Evolutionary conservation across 441 rosid species (phyloP).

Genomic region (Arabidopsis hybrid): DNA sequence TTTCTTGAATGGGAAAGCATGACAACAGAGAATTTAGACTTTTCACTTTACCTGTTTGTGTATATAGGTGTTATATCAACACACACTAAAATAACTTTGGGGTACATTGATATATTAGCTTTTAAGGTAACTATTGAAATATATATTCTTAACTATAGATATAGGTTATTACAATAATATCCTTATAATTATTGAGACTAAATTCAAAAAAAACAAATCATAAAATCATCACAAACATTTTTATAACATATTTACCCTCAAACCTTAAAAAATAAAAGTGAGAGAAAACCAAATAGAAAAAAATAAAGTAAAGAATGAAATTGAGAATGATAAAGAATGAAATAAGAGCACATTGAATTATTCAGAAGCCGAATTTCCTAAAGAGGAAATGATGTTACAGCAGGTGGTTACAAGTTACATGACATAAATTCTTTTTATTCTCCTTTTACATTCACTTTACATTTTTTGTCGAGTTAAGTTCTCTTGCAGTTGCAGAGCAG

Average conservation of each 20-base stretch:
- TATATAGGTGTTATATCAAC: constrained; percentile 9
- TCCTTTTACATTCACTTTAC: constrained; percentile 15
- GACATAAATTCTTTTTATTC: constrained; percentile 42
- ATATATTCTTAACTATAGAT: too few relatives aligned
- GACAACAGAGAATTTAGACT: constrained; percentile 40
- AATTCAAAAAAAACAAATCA: background rate
- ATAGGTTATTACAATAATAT: background rate
- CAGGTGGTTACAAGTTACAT: constrained; percentile 46
- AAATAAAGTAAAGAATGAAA: background rate
- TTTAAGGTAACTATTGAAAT: background rate
- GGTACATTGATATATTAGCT: constrained; percentile 4
- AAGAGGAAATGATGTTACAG: constrained; percentile 44
- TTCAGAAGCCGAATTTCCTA: constrained; percentile 36
- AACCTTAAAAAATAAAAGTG: background rate
- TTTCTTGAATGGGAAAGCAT: constrained; percentile 41
- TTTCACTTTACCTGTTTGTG: constrained; percentile 33
- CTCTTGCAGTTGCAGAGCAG: constrained; percentile 45
- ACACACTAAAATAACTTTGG: constrained; percentile 27
- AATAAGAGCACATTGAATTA: constrained; percentile 47
- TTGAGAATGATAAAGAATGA: constrained; percentile 11
- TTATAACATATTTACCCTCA: background rate
- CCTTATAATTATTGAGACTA: background rate
- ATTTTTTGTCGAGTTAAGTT: constrained; percentile 4
- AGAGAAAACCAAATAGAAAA: background rate
- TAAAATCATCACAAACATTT: background rate